phyloP scores from a whole-genome alignment of 129 eudicot genomes.

The Lactuca saligna region DNA sequence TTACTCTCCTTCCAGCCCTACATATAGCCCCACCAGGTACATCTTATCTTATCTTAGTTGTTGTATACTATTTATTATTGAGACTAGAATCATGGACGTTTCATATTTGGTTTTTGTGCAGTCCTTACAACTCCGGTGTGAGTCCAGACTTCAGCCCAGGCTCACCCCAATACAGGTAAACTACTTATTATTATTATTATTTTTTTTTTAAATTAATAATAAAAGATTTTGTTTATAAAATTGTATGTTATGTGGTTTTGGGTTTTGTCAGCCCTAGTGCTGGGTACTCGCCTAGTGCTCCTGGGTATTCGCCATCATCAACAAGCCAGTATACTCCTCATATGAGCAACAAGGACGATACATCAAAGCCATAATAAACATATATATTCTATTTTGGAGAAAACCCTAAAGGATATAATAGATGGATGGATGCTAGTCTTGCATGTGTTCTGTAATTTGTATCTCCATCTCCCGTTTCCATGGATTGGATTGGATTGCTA shows the following conservation, averaged over 20 bases:
- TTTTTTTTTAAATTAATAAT: not conserved
- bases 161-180: slow-evolving; percentile 95
- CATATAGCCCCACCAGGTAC: slow-evolving; percentile 98
- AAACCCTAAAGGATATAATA: no score
- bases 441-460: not conserved
- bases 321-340: slow-evolving; percentile 82
- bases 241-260: not conserved
- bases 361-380: slow-evolving; percentile 24
- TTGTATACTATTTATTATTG: not conserved
- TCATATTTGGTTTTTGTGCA: slow-evolving; percentile 32
- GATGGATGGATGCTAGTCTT: no score
- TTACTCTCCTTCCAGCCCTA: slow-evolving; percentile 96
- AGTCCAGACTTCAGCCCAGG: slow-evolving; percentile 84
- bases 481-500: not conserved
- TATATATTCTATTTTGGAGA: not conserved
- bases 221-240: not conserved
- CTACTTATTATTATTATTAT: not conserved
- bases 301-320: slow-evolving; percentile 93
- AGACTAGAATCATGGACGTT: not conserved
- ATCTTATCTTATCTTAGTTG: slow-evolving; percentile 27
- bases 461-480: not conserved
- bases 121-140: slow-evolving; percentile 71
- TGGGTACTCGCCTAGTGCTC: slow-evolving; percentile 94
- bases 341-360: slow-evolving; percentile 44
- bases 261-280: slow-evolving; percentile 75